Evolutionary conservation across 2,329 filamentous ascomycete species (phyloP).

Genomic region (Fusarium chaquense): DNA sequence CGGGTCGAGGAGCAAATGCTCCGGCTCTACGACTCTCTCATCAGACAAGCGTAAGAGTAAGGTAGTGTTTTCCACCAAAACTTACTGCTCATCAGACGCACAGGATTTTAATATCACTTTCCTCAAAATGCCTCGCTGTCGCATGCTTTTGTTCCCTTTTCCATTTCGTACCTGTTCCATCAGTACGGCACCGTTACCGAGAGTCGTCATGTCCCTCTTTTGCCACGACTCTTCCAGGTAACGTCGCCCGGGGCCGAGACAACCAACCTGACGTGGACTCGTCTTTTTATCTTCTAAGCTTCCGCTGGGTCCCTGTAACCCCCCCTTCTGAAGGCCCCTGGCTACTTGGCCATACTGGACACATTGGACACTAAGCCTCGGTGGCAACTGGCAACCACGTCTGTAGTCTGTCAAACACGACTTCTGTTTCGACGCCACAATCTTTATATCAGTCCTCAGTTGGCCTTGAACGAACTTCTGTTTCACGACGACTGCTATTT

Average conservation of each 20-base stretch:
- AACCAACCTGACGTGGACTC: slow-evolving; percentile 34
- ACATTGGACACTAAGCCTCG: slow-evolving; percentile 24
- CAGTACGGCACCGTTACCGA: slow-evolving; percentile 34
- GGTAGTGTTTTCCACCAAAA: slow-evolving; percentile 45
- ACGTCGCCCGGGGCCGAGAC: slow-evolving; percentile 39
- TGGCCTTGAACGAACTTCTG: slow-evolving; percentile 23
- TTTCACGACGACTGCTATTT: slow-evolving; percentile 9
- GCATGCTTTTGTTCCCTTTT: slow-evolving; percentile 40
- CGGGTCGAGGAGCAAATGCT: slow-evolving; percentile 53
- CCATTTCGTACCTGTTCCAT: slow-evolving; percentile 13
- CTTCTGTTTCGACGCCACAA: slow-evolving; percentile 39
- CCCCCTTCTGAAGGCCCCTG: slow-evolving; percentile 25
- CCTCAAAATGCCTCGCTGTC: slow-evolving; percentile 51
- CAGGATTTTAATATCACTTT: slow-evolving; percentile 45
- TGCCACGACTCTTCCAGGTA: slow-evolving; percentile 44
- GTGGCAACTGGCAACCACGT: slow-evolving; percentile 47
- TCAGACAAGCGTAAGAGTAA: slow-evolving; percentile 41
- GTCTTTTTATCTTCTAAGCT: slow-evolving; percentile 37
- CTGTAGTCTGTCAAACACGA: slow-evolving; percentile 19
- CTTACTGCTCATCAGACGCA: slow-evolving; percentile 44
- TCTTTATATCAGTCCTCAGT: slow-evolving; percentile 48
- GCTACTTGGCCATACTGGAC: slow-evolving; percentile 13
- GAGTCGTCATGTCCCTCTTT: slow-evolving; percentile 43
- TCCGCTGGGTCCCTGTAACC: slow-evolving; percentile 35
- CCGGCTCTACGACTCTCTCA: slow-evolving; percentile 47